Evolutionary conservation across 257 asterid species (phyloP).

Genomic region (Ehretia macrophylla): DNA sequence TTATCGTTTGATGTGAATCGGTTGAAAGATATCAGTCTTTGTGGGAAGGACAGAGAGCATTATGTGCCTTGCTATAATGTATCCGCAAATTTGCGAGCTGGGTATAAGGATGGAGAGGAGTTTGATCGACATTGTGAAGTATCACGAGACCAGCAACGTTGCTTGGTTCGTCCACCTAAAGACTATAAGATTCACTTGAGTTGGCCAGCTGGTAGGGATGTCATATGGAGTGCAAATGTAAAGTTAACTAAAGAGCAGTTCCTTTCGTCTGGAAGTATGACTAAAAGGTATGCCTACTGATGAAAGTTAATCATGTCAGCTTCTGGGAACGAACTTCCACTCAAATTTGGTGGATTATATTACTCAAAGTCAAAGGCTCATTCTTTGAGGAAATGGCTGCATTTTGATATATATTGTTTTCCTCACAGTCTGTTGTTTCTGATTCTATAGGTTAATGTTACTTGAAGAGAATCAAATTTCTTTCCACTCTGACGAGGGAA

Average conservation of each 20-base stretch:
- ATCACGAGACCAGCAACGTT: slow-evolving; percentile 46
- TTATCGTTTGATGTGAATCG: slow-evolving; percentile 40
- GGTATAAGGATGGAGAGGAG: slow-evolving; percentile 82
- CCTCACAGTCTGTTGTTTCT: slow-evolving; percentile 17
- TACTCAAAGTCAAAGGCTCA: background rate
- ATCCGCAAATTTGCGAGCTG: slow-evolving; percentile 68
- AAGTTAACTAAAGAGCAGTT: slow-evolving; percentile 90
- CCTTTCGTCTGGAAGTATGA: slow-evolving; percentile 98
- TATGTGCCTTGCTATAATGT: slow-evolving; percentile 92
- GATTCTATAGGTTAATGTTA: slow-evolving; percentile 71
- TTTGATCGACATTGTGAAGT: slow-evolving; percentile 90
- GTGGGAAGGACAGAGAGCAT: slow-evolving; percentile 87
- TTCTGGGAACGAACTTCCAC: too few relatives aligned
- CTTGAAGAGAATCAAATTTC: slow-evolving; percentile 97
- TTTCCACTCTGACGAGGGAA: slow-evolving; percentile 83
- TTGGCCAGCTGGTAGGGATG: slow-evolving; percentile 95
- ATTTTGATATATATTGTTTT: background rate
- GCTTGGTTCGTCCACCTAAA: slow-evolving; percentile 88
- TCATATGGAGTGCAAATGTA: slow-evolving; percentile 89
- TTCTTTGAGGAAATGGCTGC: background rate
- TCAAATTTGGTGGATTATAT: background rate
- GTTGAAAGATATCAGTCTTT: slow-evolving; percentile 55
- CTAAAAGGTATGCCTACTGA: slow-evolving; percentile 61
- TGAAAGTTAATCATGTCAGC: background rate
- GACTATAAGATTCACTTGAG: slow-evolving; percentile 87